phyloP scores from a whole-genome alignment of 257 asterid species.

The Nicotiana paniculata region DNA sequence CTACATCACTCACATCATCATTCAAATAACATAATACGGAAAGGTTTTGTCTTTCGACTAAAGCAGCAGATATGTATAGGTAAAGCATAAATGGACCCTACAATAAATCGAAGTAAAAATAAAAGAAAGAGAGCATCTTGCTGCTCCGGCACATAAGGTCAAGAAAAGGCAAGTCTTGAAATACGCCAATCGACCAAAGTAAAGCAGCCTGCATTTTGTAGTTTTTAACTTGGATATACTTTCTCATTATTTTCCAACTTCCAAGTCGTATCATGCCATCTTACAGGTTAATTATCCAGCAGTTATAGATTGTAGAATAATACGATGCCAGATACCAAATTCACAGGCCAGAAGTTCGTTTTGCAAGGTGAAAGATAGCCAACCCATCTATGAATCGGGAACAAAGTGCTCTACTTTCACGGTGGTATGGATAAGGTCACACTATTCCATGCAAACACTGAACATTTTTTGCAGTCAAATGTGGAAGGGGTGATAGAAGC shows the following conservation, averaged over 20 bases:
- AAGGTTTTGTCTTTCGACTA: neutral
- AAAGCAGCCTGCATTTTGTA: neutral
- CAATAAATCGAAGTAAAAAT: neutral
- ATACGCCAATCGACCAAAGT: neutral
- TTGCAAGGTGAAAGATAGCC: neutral
- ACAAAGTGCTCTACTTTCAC: neutral
- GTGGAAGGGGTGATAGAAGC: conserved; percentile 19
- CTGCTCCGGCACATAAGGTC: neutral
- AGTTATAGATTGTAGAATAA: neutral
- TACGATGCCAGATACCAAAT: neutral
- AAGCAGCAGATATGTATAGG: neutral
- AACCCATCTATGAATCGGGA: neutral
- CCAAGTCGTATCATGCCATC: neutral
- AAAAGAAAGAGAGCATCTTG: conserved; percentile 3
- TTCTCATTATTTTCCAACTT: neutral
- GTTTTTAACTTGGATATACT: neutral
- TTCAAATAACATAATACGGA: neutral
- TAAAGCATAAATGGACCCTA: neutral
- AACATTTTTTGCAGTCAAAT: conserved; percentile 1
- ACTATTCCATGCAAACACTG: neutral
- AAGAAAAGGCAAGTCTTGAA: neutral
- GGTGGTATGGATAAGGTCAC: neutral
- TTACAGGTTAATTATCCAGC: neutral
- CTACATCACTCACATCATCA: neutral
- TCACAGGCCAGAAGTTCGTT: neutral